Base-by-base conservation (phyloP, 768 basidiomycete species). In the Lactarius indigo region DNA sequence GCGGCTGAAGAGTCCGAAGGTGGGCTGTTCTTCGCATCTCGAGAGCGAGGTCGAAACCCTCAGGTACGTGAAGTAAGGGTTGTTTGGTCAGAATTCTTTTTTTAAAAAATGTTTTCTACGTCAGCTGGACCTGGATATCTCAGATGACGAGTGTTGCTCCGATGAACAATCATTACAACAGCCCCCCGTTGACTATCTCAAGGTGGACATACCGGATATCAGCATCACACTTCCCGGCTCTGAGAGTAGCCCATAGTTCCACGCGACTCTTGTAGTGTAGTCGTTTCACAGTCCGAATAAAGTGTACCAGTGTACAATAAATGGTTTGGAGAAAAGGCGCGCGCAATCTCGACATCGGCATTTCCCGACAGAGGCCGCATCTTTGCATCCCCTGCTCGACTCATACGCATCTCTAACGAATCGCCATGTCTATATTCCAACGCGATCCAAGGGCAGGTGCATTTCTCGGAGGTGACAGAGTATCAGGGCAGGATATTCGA, bases 401-500 rank as follows among this genome's bases (percentile, higher is more conserved):
- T 50, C 50, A 23, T 42, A 56, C 65, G 9, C 57, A 56, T 63
- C 65, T 65, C 57, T 59, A 66, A 59, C 59, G 39, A 58, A 20
- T 35, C 56, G 31, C 20, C 65, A 71, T 66, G 65, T 66, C 61
- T 68, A 93, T 94, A 85, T 94, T 92, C 76, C 91, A 92, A 87
- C 88, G 92, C 76, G 93, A 95, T 86, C 90, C 93, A 69, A 80
- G 89, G 74, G 92, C 91, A 71, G 95, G 94, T 58, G 91, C 92
- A 23, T 97, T 98, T 76, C 81, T 98, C 20, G 96, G 96, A 63
- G 96, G 96, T 31, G 92, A 96, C 79, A 84, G 96, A 73, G 88
- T 95, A 20, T 91, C 92, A 70, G 96, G 96, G 4, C 95, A 96
- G 76, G 96, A 97, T 75, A 92, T 98, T 64, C 86, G 96, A 69